A percentile compares a stretch with the other conserved stretches of the same genome.
Evolutionary conservation across 2,329 filamentous ascomycete species (phyloP).

Genomic region (Ophiostoma novo-ulmi): DNA sequence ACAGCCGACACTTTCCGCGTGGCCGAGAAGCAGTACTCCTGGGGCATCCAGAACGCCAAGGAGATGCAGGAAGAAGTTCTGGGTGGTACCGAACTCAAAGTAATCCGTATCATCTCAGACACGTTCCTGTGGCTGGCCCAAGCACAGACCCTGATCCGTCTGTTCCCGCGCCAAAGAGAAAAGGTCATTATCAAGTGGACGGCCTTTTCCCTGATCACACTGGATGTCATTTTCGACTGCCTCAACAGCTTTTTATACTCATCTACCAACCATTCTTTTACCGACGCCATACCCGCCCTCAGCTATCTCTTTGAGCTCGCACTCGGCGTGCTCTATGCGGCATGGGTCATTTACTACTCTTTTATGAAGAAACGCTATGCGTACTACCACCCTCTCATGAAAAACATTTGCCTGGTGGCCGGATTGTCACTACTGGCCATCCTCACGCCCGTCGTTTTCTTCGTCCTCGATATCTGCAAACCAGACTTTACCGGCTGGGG

Average conservation of each 20-base stretch:
- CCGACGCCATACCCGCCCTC: slow-evolving; percentile 83
- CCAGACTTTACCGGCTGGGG: slow-evolving; percentile 86
- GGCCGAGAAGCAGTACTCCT: slow-evolving; percentile 72
- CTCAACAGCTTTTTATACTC: slow-evolving; percentile 75
- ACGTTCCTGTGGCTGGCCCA: slow-evolving; percentile 97
- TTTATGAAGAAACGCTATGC: slow-evolving; percentile 88
- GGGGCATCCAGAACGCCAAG: slow-evolving; percentile 73
- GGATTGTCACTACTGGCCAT: slow-evolving; percentile 74
- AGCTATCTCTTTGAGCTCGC: slow-evolving; percentile 87
- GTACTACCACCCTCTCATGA: slow-evolving; percentile 86
- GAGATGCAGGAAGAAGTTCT: slow-evolving; percentile 73
- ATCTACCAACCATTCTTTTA: slow-evolving; percentile 59
- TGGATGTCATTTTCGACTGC: slow-evolving; percentile 86
- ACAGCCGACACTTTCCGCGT: slow-evolving; percentile 86
- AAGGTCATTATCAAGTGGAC: slow-evolving; percentile 99
- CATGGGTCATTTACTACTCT: slow-evolving; percentile 90
- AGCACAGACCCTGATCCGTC: slow-evolving; percentile 88
- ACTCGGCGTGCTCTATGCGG: slow-evolving; percentile 80
- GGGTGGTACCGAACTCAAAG: slow-evolving; percentile 76
- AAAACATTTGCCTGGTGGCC: slow-evolving; percentile 78
- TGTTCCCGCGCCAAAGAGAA: slow-evolving; percentile 94
- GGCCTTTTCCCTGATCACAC: slow-evolving; percentile 84
- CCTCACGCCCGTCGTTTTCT: slow-evolving; percentile 85
- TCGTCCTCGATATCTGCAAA: slow-evolving; percentile 83
- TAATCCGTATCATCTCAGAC: slow-evolving; percentile 88